These are phyloP conservation scores for Cryphonectria parasitica DNA, from an alignment of 2,329 filamentous ascomycete species.

Conservation along the genomic window DNA sequence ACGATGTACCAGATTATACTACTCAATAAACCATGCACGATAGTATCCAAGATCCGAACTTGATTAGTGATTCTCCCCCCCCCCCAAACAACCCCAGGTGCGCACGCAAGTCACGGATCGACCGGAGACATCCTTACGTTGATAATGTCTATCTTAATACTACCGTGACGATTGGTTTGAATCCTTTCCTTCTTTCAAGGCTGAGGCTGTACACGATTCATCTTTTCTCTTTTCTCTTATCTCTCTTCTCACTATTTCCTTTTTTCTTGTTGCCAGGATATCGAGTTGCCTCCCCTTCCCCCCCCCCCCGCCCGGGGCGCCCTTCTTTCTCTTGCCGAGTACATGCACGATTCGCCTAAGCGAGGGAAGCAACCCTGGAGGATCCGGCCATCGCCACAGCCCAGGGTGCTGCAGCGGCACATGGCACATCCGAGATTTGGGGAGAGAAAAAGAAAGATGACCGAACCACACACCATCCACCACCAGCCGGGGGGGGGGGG, in stretches of 20 bases:
- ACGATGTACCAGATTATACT: background rate
- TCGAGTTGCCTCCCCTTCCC: background rate
- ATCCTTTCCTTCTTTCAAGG: background rate
- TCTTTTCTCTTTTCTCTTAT: background rate
- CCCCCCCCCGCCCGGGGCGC: no score
- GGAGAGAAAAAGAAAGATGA: background rate
- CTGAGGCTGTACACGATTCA: background rate
- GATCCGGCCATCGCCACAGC: background rate
- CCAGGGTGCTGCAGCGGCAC: conserved; percentile 15
- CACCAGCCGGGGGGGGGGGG: no score
- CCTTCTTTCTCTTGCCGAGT: background rate
- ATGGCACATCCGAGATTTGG: conserved; percentile 26
- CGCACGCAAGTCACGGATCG: background rate
- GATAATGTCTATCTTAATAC: conserved; percentile 4
- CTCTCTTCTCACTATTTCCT: background rate
- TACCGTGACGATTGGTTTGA: background rate
- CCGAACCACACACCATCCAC: background rate
- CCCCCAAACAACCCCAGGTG: background rate
- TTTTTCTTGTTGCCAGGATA: background rate
- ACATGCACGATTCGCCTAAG: background rate
- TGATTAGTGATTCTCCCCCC: background rate
- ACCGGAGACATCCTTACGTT: background rate
- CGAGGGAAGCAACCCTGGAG: background rate
- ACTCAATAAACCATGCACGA: background rate
- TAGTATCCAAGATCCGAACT: background rate